phyloP scores from a whole-genome alignment of 345 rosid genomes.

The Eucalyptus lansdowneana region DNA sequence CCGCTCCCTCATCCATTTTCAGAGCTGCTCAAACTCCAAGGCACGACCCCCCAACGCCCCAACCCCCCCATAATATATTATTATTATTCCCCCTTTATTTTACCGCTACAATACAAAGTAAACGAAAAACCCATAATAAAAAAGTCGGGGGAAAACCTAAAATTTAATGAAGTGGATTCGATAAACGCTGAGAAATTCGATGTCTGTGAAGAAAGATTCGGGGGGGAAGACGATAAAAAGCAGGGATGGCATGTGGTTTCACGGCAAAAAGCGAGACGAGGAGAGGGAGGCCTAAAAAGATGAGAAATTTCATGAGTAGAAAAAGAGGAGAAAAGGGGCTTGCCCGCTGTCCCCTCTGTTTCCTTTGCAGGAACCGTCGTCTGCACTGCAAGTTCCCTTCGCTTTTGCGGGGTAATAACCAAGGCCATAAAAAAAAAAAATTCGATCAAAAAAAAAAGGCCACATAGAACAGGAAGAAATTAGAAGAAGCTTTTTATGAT shows the following conservation, averaged over 20 bases:
- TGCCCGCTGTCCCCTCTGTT: background rate
- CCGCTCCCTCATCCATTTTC: background rate
- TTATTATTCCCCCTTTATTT: background rate
- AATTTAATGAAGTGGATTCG: background rate
- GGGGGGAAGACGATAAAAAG: background rate
- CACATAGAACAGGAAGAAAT: too few species aligned
- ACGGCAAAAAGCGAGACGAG: background rate
- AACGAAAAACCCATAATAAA: background rate
- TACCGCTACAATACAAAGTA: background rate
- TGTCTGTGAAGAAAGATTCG: background rate
- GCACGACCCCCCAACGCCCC: background rate
- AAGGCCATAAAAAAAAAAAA: background rate
- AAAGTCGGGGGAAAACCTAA: background rate
- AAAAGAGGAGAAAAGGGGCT: background rate
- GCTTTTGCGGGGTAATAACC: background rate
- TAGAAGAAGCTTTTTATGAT: background rate
- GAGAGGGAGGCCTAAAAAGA: slow-evolving; percentile 4
- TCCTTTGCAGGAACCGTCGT: background rate
- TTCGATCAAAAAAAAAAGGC: too few species aligned
- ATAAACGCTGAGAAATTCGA: background rate
- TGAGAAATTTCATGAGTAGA: background rate
- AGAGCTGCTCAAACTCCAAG: background rate
- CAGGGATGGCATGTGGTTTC: background rate
- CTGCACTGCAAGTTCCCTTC: background rate
- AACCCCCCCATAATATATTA: background rate